Conservation (phyloP, 225 moss, liverwort and hornwort genomes). For the Marchantia polymorpha region DNA sequence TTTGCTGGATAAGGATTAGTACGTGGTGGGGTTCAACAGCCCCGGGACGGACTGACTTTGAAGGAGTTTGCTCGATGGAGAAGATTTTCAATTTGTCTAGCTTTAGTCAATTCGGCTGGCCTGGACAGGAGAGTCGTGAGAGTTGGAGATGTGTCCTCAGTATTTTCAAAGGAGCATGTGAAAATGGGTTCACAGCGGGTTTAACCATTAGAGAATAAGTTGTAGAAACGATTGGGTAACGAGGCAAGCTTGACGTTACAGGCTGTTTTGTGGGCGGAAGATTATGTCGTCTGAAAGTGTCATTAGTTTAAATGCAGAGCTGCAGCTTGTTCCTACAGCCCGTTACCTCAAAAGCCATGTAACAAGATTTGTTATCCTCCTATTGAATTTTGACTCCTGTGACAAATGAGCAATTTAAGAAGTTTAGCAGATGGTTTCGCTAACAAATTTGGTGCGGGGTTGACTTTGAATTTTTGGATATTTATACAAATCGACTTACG, state of each 20-base stretch:
- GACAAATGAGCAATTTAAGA: too few species aligned
- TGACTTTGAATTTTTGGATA: too few species aligned
- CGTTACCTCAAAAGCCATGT: neutral
- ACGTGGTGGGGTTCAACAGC: neutral
- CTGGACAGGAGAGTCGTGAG: neutral
- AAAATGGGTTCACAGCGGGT: constrained; percentile 4
- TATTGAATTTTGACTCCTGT: neutral
- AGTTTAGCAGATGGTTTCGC: too few species aligned
- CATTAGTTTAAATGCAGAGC: neutral
- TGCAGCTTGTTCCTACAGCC: neutral
- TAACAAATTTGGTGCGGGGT: too few species aligned
- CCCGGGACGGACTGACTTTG: neutral
- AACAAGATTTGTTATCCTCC: neutral
- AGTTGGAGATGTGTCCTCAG: constrained; percentile 3
- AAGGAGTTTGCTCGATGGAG: neutral
- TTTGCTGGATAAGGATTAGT: neutral
- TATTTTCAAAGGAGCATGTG: constrained; percentile 6
- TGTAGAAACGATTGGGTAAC: neutral
- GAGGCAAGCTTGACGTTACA: too few species aligned
- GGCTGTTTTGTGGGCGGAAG: neutral
- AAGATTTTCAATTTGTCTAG: neutral
- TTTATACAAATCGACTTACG: too few species aligned
- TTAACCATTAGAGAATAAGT: neutral
- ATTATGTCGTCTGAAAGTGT: neutral
- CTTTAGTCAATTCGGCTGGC: neutral